These are phyloP conservation scores for Torrubiellomyces zombiae DNA, from an alignment of 2,329 filamentous ascomycete species.

Conservation along the genomic window DNA sequence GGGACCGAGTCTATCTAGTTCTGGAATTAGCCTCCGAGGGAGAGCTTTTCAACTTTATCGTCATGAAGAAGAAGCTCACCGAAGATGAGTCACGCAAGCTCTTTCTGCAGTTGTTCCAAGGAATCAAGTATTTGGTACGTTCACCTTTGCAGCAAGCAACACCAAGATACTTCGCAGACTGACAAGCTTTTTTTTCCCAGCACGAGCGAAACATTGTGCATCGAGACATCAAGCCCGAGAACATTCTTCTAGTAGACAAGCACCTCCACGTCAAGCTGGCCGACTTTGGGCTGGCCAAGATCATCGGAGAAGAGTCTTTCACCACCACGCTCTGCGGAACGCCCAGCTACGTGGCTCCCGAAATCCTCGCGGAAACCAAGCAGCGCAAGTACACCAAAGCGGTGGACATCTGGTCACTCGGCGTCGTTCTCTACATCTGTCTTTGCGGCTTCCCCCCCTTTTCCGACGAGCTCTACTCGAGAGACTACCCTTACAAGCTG, in stretches of 20 bases:
- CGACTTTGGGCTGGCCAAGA: slow-evolving; percentile 94
- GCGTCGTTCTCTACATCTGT: slow-evolving; percentile 96
- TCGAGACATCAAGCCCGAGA: slow-evolving; percentile 94
- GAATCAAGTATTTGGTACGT: slow-evolving; percentile 82
- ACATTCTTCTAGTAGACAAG: slow-evolving; percentile 78
- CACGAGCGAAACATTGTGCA: slow-evolving; percentile 96
- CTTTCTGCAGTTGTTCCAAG: slow-evolving; percentile 82
- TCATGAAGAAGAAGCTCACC: slow-evolving; percentile 73
- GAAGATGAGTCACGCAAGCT: slow-evolving; percentile 75
- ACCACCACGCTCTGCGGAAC: slow-evolving; percentile 93
- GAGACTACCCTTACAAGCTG: slow-evolving; percentile 70
- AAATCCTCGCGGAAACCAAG: slow-evolving; percentile 71
- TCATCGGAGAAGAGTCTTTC: slow-evolving; percentile 96
- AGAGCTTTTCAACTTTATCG: slow-evolving; percentile 90
- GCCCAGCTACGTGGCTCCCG: slow-evolving; percentile 92
- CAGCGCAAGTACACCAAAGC: slow-evolving; percentile 84
- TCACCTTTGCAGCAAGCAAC: background rate
- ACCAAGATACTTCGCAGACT: background rate
- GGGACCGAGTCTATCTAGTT: slow-evolving; percentile 77
- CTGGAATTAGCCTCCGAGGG: slow-evolving; percentile 82
- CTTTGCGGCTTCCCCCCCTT: slow-evolving; percentile 95
- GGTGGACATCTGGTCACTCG: slow-evolving; percentile 91
- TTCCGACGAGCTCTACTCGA: slow-evolving; percentile 74
- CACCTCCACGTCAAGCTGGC: slow-evolving; percentile 78
- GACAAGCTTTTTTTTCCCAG: too few species aligned